Percentiles rank a stretch among this genome's conserved stretches.
Evolutionary conservation across 768 basidiomycete species (phyloP).

Genomic region (Daedaleopsis sinensis): DNA sequence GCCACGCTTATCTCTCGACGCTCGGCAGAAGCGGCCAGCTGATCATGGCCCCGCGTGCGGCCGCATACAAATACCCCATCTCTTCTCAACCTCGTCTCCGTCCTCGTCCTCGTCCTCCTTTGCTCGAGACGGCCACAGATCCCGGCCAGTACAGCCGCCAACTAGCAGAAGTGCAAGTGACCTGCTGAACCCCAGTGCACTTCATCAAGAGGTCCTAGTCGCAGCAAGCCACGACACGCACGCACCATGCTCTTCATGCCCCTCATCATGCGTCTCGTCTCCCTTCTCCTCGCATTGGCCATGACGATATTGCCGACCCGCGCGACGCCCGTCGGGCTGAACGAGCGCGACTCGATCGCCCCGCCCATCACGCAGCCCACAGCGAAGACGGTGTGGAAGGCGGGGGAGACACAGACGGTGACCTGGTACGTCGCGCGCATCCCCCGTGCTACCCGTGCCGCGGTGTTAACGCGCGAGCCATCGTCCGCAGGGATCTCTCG

Average conservation of each 20-base stretch:
- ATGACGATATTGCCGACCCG: slow-evolving; percentile 6
- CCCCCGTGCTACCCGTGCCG: not conserved
- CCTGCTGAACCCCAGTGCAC: not conserved
- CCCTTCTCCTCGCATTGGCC: slow-evolving; percentile 8
- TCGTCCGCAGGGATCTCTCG: slow-evolving; percentile 23
- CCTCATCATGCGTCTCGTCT: not conserved
- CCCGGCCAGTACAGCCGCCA: not conserved
- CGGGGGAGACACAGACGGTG: slow-evolving; percentile 41
- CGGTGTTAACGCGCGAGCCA: not conserved
- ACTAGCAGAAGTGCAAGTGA: not conserved
- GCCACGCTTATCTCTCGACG: not conserved
- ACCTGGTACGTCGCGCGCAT: slow-evolving; percentile 39
- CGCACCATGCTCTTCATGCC: slow-evolving; percentile 2
- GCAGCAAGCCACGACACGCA: not conserved
- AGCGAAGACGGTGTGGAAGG: slow-evolving; percentile 38
- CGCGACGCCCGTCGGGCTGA: slow-evolving; percentile 14
- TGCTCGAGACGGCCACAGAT: not conserved
- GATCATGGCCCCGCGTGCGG: not conserved
- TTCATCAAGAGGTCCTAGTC: not conserved
- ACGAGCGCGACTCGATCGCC: slow-evolving; percentile 21
- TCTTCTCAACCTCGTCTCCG: not conserved
- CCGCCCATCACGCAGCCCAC: slow-evolving; percentile 48
- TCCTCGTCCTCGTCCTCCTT: not conserved
- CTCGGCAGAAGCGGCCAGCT: not conserved
- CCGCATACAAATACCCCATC: not conserved